A percentile compares a stretch with the other conserved stretches of the same genome.
phyloP scores from a whole-genome alignment of 208 protist genomes.

The Kentomonas sorsogonicus region DNA sequence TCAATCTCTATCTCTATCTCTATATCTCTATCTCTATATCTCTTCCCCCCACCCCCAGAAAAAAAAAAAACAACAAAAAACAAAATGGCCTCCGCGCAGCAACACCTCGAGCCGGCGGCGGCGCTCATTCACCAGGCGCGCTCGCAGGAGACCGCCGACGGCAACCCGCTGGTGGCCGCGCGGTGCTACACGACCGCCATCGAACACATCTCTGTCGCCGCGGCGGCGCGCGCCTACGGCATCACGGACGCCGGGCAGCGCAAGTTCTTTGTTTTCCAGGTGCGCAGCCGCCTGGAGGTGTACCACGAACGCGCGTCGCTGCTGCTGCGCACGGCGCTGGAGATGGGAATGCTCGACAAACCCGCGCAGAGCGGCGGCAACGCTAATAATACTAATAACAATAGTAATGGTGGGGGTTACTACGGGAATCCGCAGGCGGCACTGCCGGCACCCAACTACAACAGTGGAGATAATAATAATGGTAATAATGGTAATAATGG shows the following conservation, averaged over 20 bases:
- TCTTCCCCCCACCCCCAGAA: background rate
- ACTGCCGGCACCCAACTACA: background rate
- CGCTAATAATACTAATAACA: background rate
- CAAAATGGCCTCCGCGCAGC: constrained; percentile 18
- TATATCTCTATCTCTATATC: constrained; percentile 1
- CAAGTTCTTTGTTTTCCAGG: constrained; percentile 67
- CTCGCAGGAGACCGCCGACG: constrained; percentile 56
- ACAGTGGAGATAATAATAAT: constrained; percentile 12
- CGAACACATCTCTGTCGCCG: constrained; percentile 53
- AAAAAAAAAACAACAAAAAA: constrained; percentile 10
- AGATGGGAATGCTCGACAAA: constrained; percentile 57
- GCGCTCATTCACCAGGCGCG: constrained; percentile 56
- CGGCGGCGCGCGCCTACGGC: constrained; percentile 18
- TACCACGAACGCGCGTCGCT: constrained; percentile 67
- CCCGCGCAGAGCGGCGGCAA: constrained; percentile 21
- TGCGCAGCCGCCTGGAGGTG: constrained; percentile 47
- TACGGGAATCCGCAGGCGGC: background rate
- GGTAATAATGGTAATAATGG: constrained; percentile 6
- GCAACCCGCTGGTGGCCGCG: constrained; percentile 66
- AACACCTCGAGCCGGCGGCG: constrained; percentile 29
- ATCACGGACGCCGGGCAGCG: constrained; percentile 29
- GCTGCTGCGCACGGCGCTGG: constrained; percentile 54
- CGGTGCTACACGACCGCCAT: constrained; percentile 71
- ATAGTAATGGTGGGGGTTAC: background rate
- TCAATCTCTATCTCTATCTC: constrained; percentile 2